A percentile compares a stretch with the other conserved stretches of the same genome.
These are phyloP conservation scores for Drechslerella coelobrocha DNA, from an alignment of 2,329 filamentous ascomycete genomes.

Conservation along the genomic window DNA sequence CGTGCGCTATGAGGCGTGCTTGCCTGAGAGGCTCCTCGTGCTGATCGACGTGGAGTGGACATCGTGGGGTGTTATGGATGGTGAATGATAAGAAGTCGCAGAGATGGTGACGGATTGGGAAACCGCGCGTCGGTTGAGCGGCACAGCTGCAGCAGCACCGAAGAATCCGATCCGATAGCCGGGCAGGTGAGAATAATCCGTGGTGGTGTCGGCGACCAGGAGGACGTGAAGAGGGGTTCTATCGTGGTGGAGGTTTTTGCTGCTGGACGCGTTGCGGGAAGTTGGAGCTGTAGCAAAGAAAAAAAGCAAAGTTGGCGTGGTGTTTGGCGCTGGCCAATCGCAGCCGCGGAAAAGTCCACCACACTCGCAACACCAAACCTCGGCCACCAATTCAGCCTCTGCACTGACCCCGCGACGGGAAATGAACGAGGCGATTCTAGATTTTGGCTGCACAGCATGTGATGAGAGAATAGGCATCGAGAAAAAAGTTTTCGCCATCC, in stretches of 20 bases:
- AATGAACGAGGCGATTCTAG: too few species aligned
- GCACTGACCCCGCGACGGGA: too few species aligned
- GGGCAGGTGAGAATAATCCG: conserved; percentile 2
- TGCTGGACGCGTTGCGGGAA: conserved; percentile 36
- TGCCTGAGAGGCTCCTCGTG: conserved; percentile 41
- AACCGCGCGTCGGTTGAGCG: conserved; percentile 6
- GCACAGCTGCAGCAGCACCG: not conserved
- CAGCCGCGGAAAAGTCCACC: not conserved
- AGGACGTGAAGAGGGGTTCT: conserved; percentile 7
- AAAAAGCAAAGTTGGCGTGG: conserved; percentile 23
- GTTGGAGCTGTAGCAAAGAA: conserved; percentile 27
- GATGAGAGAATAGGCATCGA: too few species aligned
- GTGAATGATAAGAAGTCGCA: not conserved
- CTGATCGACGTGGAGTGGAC: conserved; percentile 50
- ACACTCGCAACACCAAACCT: conserved; percentile 8
- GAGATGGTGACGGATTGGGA: not conserved
- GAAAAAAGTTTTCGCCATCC: too few species aligned
- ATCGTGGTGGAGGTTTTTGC: conserved; percentile 3
- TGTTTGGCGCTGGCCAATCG: conserved; percentile 23
- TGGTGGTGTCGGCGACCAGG: not conserved
- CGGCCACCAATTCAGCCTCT: not conserved
- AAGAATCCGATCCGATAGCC: not conserved
- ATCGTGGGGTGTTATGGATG: conserved; percentile 19
- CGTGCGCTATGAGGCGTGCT: conserved; percentile 40
- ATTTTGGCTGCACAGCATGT: too few species aligned